Base-by-base conservation (phyloP, 2,329 filamentous ascomycete species). In the Gremmenia infestans region DNA sequence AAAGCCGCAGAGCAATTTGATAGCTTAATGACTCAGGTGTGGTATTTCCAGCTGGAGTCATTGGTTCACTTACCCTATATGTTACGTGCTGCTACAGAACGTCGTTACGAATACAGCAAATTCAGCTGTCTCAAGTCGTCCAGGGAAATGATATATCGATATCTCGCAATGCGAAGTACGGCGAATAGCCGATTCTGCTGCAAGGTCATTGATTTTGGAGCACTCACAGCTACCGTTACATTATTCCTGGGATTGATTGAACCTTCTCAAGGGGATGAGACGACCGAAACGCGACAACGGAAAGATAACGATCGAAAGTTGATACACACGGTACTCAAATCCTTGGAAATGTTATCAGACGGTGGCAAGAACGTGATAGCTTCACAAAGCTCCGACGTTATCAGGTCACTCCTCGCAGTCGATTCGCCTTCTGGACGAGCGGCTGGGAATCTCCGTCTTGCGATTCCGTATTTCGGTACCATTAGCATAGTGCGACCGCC, bases 391-490 rank as follows among this genome's bases (percentile, higher is more conserved):
- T 61, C 62, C 2, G 62, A 65, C 19, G 67, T 69, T 2, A 64
- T 70, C 42, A 64, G 62, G 32, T 63, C 66, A 15, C 60, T 70
- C 3, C 56, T 68, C 1, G 62, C 65, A 11, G 60, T 64, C 22
- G 60, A 65, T 19, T 57, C 60, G 15, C 48, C 55, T 15, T 57
- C 56, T 5, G 59, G 59, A 11, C 52, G 50, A 2, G 48, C 54
- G 17, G 52, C 51, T 7, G 57, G 59, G 8, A 68, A 66, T 52
- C 52, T 69, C 5, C 65, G 64, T 28, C 65, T 70, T 35, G 66
- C 65, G 17, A 69, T 70, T 4, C 67, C 67, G 5, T 69, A 69
- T 49, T 69, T 69, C 39, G 67, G 67, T 7, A 68, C 66, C 3
- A 64, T 70, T 32, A 65, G 50, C 36, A 68, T 69, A 15, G 56